These are phyloP conservation scores for Nakazawaea ambrosiae DNA, from an alignment of 805 yeast genomes.

Conservation along the genomic window DNA sequence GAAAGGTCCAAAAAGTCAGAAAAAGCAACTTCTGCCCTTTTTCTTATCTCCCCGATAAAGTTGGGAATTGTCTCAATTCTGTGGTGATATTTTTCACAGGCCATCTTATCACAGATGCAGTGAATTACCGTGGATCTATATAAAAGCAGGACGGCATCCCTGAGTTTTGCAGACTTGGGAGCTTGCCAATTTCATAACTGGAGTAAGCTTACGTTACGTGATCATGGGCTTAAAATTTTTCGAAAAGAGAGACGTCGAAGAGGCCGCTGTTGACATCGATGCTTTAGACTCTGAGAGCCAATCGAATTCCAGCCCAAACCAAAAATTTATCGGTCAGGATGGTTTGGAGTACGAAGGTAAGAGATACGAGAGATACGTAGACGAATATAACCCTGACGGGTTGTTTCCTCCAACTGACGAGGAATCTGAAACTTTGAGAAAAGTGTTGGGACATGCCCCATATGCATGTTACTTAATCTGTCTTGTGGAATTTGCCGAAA, in stretches of 20 bases:
- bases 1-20: too few relatives aligned
- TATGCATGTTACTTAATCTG: constrained; percentile 44
- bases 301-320: background rate
- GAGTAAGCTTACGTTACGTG: too few relatives aligned
- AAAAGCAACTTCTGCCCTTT: too few relatives aligned
- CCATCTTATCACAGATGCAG: too few relatives aligned
- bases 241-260: constrained; percentile 3
- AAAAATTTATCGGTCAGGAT: constrained; percentile 7
- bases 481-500: constrained; percentile 42
- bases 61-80: too few relatives aligned
- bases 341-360: constrained; percentile 10
- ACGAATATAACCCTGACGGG: constrained; percentile 24
- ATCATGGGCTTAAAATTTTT: constrained; percentile 1
- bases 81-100: too few relatives aligned
- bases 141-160: too few relatives aligned
- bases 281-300: constrained; percentile 7
- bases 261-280: constrained; percentile 1
- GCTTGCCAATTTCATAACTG: too few relatives aligned
- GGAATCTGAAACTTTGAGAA: constrained; percentile 26
- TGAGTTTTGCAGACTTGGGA: too few relatives aligned
- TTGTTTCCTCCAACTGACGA: constrained; percentile 18
- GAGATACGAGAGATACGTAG: constrained; percentile 15
- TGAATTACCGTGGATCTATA: too few relatives aligned
- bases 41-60: too few relatives aligned
- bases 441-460: constrained; percentile 40